Conservation (phyloP, 768 basidiomycete species). For the Trametes cubensis region DNA sequence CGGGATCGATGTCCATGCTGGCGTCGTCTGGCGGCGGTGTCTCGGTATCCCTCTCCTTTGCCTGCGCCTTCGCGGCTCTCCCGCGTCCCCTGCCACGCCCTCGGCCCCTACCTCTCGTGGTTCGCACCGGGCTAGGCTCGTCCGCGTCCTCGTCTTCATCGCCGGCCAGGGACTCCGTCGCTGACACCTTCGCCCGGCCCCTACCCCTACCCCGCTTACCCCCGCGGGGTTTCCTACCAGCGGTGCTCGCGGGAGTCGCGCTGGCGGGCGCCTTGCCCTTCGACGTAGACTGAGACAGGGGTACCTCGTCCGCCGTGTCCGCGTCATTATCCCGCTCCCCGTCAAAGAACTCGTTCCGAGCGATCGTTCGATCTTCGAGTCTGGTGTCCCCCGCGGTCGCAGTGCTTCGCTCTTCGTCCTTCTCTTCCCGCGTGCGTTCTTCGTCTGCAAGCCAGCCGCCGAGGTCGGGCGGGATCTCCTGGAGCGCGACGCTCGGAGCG, state of each 20-base stretch:
- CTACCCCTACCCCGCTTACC: slow-evolving; percentile 37
- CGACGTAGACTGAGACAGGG: slow-evolving; percentile 33
- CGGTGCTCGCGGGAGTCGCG: slow-evolving; percentile 17
- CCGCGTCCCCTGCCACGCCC: slow-evolving; percentile 40
- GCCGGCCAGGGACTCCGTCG: slow-evolving; percentile 34
- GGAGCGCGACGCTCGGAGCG: slow-evolving; percentile 95
- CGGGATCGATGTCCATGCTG: slow-evolving; percentile 24
- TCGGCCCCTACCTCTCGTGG: slow-evolving; percentile 35
- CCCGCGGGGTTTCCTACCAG: slow-evolving; percentile 30
- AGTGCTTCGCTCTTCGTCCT: slow-evolving; percentile 66
- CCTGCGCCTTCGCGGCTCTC: slow-evolving; percentile 26
- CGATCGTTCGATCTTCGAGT: slow-evolving; percentile 48
- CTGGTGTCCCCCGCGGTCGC: slow-evolving; percentile 59
- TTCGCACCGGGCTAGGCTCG: slow-evolving; percentile 33
- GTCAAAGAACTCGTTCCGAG: slow-evolving; percentile 74
- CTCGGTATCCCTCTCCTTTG: slow-evolving; percentile 26
- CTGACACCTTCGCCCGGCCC: slow-evolving; percentile 33
- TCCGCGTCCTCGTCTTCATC: slow-evolving; percentile 46
- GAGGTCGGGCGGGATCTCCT: slow-evolving; percentile 93
- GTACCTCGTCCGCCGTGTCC: slow-evolving; percentile 34
- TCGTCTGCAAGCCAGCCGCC: slow-evolving; percentile 77
- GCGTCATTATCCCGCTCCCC: slow-evolving; percentile 68
- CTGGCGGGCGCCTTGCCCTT: slow-evolving; percentile 24
- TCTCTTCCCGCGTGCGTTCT: slow-evolving; percentile 66
- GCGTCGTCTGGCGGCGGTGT: slow-evolving; percentile 22